Conservation (phyloP, 192 early-diverging fungal species). For the Phlyctochytrium planicorne region DNA sequence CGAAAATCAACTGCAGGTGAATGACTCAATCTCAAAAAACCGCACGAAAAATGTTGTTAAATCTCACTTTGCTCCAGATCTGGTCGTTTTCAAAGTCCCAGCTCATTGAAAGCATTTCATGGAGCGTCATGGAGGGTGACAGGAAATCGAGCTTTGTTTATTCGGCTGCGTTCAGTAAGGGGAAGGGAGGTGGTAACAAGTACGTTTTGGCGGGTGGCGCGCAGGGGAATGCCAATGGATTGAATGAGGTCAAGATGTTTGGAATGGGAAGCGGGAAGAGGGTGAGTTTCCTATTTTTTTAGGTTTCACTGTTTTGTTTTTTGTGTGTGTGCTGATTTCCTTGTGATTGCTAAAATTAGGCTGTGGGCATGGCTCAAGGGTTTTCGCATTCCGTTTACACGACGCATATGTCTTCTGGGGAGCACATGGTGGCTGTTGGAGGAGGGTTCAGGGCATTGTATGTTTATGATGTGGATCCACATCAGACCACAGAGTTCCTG, state of each 20-base stretch:
- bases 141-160: conserved; percentile 30
- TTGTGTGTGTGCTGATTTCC: too few species aligned
- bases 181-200: conserved; percentile 4
- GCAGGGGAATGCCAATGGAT: neutral
- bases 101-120: conserved; percentile 42
- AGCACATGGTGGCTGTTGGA: conserved; percentile 45
- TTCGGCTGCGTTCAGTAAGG: conserved; percentile 27
- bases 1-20: conserved; percentile 42
- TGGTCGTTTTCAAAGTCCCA: conserved; percentile 33
- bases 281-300: conserved; percentile 28
- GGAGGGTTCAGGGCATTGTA: conserved; percentile 39
- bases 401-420: conserved; percentile 32
- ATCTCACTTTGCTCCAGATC: conserved; percentile 17
- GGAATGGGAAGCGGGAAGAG: conserved; percentile 4
- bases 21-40: too few species aligned
- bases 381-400: conserved; percentile 42
- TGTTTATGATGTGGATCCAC: conserved; percentile 41
- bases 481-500: conserved; percentile 33
- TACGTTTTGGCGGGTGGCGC: conserved; percentile 47
- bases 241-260: conserved; percentile 49
- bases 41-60: too few species aligned
- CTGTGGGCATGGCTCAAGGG: conserved; percentile 42
- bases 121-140: conserved; percentile 38
- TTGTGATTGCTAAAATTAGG: too few species aligned
- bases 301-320: too few species aligned